Evolutionary conservation across 352 stramenopile genomes (phyloP), one percentile per base, ranked within the genome.

Genomic region (Globisporangium viniferum): DNA sequence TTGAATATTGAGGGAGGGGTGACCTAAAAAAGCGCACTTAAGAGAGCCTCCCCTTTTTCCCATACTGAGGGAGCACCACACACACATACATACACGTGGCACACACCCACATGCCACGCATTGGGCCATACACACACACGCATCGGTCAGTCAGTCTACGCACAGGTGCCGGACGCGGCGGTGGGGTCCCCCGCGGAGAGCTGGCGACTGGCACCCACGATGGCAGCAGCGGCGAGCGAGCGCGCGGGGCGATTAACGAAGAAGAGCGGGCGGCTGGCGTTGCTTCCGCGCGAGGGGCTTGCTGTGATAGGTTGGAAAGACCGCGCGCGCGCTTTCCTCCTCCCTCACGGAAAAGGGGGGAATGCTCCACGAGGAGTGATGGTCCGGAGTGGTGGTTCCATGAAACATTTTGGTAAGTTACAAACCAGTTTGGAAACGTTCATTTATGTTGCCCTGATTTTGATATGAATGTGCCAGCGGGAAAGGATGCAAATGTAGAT

Each of bases 191-290:
- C 64, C 54, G 64, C 29, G 39, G 39, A 62, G 44, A 69, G 64
- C 64, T 58, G n/a, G 54, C 64, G 55, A 69, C 27, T 69, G 64
- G 54, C 54, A 69, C 55, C 64, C 64, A 69, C 64, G 64, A 63
- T 69, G 64, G 54, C 64, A 56, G 63, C 63, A 46, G 27, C 29
- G 53, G 27, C 46, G 31, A 53, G 35, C 56, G 49, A 20, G 60
- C 55, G 55, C 15, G 56, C 56, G 33, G 20, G 56, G 33, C 55
- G 55, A 35, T 33, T 5, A 24, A 53, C 39, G 39, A 46, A 48
- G 55, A 51, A 51, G 44, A 51, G 44, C 55, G 55, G 29, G 31
- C 31, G 53, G 55, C 29, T 36, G 31, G 56, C 33, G 33, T 49
- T 62, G 9, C 56, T 61, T 61, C 55, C 20, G 55, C 55, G 31